These are phyloP conservation scores for Fusarium sp. DNA, from an alignment of 2,329 filamentous ascomycete genomes.

Conservation along the genomic window DNA sequence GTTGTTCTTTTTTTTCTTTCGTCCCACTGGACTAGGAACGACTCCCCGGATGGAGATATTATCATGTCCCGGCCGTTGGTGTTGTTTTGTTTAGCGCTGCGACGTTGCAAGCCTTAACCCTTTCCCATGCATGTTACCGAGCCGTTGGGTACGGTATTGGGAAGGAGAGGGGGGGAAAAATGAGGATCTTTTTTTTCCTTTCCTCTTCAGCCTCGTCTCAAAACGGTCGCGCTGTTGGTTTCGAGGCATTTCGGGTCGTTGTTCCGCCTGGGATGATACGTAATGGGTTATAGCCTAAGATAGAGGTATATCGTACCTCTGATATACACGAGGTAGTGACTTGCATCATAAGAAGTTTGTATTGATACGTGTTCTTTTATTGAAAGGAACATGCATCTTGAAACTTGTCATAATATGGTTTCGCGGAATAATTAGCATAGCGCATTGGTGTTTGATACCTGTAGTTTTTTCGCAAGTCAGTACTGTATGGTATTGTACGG, in stretches of 20 bases:
- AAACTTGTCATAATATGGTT: not conserved
- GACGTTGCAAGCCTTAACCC: slow-evolving; percentile 24
- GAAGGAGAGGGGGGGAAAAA: not conserved
- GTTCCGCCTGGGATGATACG: slow-evolving; percentile 5
- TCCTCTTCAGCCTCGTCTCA: slow-evolving; percentile 26
- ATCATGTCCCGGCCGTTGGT: slow-evolving; percentile 4
- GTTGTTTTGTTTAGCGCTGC: slow-evolving; percentile 17
- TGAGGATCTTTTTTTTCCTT: not conserved
- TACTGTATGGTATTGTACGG: not conserved
- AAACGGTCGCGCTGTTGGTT: slow-evolving; percentile 8
- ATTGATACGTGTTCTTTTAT: not conserved
- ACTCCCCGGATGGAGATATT: slow-evolving; percentile 18
- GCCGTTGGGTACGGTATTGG: slow-evolving; percentile 26
- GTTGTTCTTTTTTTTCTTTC: slow-evolving; percentile 8
- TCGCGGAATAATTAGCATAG: slow-evolving; percentile 1
- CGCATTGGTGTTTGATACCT: not conserved
- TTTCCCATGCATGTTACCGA: slow-evolving; percentile 18
- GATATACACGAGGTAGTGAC: slow-evolving; percentile 5
- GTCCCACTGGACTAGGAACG: slow-evolving; percentile 3
- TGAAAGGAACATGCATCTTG: slow-evolving; percentile 3
- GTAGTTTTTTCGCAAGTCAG: not conserved
- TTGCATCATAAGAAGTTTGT: not conserved
- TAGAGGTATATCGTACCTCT: not conserved
- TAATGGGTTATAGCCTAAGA: slow-evolving; percentile 8
- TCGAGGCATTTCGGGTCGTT: slow-evolving; percentile 4